These are phyloP conservation scores for carrot (Daucus carota) DNA, from an alignment of 129 eudicot species.

Conservation along the genomic window DNA sequence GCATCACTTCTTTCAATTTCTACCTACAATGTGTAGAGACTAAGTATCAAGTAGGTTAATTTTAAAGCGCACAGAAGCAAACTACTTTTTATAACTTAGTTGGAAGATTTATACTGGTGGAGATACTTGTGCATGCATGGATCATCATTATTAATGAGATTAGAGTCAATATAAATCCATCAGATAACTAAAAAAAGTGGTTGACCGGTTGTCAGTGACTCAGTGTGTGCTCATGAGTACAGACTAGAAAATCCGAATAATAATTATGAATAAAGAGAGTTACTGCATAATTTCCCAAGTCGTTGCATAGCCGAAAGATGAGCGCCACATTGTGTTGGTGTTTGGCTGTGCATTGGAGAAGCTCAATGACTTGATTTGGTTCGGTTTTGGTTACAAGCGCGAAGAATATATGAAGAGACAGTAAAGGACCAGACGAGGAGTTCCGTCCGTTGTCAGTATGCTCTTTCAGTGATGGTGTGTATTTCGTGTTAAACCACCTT, in stretches of 20 bases:
- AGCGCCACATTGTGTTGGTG: neutral
- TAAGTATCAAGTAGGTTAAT: no score
- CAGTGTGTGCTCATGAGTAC: no score
- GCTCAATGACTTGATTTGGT: neutral
- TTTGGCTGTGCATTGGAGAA: neutral
- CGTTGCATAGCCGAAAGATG: neutral
- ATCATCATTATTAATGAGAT: no score
- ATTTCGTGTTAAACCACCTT: neutral
- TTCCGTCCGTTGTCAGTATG: neutral
- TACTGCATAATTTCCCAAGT: neutral
- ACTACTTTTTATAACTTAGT: no score
- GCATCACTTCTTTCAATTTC: slow-evolving; percentile 38
- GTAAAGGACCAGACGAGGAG: neutral
- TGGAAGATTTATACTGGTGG: no score
- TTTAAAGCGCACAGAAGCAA: no score
- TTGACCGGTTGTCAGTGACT: no score
- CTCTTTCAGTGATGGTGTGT: neutral
- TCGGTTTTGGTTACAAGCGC: neutral
- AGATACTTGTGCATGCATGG: no score
- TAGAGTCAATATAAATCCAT: no score
- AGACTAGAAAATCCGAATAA: no score
- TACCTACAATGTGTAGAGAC: slow-evolving; percentile 14
- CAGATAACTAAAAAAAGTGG: no score
- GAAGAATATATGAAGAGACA: neutral
- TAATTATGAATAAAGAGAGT: no score